Conservation (phyloP, 2,329 filamentous ascomycete genomes). For the Penicillium crustosum region DNA sequence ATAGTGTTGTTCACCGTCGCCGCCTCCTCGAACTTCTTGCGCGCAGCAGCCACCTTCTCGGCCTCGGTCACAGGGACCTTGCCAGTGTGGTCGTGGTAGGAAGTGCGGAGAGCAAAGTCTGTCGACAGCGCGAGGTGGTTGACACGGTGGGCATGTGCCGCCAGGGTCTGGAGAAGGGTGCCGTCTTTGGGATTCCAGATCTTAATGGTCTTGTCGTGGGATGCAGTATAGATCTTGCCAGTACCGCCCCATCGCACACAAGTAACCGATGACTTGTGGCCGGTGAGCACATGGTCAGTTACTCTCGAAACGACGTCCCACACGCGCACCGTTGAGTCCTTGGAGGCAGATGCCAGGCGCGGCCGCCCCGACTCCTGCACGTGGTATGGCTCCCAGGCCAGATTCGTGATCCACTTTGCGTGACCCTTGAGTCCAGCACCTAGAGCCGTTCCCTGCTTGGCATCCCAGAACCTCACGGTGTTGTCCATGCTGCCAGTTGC, state of each 20-base stretch:
- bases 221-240: conserved; percentile 77
- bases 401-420: conserved; percentile 80
- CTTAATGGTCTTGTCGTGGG: conserved; percentile 89
- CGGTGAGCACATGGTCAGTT: conserved; percentile 78
- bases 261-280: conserved; percentile 84
- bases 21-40: conserved; percentile 80
- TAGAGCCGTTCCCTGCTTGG: conserved; percentile 72
- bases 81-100: conserved; percentile 79
- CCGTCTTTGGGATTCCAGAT: conserved; percentile 83
- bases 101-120: conserved; percentile 83
- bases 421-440: conserved; percentile 79
- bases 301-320: conserved; percentile 79
- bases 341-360: conserved; percentile 80
- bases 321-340: conserved; percentile 82
- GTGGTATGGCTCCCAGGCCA: conserved; percentile 94
- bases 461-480: conserved; percentile 85
- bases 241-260: conserved; percentile 96
- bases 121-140: conserved; percentile 94
- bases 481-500: conserved; percentile 94
- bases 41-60: conserved; percentile 72
- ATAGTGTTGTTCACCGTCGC: conserved; percentile 73
- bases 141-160: conserved; percentile 87
- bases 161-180: conserved; percentile 74
- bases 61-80: conserved; percentile 67
- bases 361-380: conserved; percentile 71